Percentiles rank a stretch among this genome's conserved stretches.
Evolutionary conservation across 805 yeast genomes (phyloP).

Genomic region (Ogataea trehalophila): DNA sequence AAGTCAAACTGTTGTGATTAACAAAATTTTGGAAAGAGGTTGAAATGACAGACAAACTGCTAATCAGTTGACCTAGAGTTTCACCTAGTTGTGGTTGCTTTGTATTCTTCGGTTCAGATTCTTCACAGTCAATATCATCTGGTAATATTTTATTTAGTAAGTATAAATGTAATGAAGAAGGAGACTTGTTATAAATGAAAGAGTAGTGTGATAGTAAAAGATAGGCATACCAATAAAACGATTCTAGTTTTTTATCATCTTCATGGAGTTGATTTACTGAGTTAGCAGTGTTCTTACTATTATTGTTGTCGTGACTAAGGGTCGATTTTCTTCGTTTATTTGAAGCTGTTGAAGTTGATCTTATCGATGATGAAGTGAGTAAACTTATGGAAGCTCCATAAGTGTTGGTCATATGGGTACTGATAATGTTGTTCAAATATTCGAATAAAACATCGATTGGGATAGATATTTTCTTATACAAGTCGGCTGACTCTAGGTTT

Average conservation of each 20-base stretch:
- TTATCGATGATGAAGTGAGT: background rate
- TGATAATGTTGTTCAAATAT: slow-evolving; percentile 43
- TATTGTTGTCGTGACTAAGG: background rate
- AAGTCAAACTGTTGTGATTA: slow-evolving; percentile 14
- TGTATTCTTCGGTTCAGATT: background rate
- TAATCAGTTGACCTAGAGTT: slow-evolving; percentile 21
- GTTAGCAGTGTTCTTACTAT: slow-evolving; percentile 2
- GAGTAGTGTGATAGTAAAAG: slow-evolving; percentile 40
- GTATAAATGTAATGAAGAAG: slow-evolving; percentile 34
- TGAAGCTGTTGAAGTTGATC: background rate
- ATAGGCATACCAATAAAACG: slow-evolving; percentile 45
- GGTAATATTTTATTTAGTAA: slow-evolving; percentile 28
- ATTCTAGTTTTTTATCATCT: slow-evolving; percentile 12
- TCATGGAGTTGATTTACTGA: slow-evolving; percentile 8
- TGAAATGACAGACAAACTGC: slow-evolving; percentile 23
- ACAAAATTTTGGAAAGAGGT: slow-evolving; percentile 15
- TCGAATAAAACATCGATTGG: slow-evolving; percentile 44
- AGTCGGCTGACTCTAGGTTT: slow-evolving; percentile 6
- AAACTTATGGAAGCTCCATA: slow-evolving; percentile 3
- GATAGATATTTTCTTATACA: slow-evolving; percentile 20
- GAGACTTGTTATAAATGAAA: slow-evolving; percentile 34
- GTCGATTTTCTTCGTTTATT: background rate
- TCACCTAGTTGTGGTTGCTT: slow-evolving; percentile 3
- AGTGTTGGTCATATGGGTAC: slow-evolving; percentile 36
- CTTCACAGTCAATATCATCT: slow-evolving; percentile 11